A percentile compares a stretch with the other conserved stretches of the same genome.
Conservation (phyloP, 2,329 filamentous ascomycete genomes). For the Byssoonygena ceratinophila region DNA sequence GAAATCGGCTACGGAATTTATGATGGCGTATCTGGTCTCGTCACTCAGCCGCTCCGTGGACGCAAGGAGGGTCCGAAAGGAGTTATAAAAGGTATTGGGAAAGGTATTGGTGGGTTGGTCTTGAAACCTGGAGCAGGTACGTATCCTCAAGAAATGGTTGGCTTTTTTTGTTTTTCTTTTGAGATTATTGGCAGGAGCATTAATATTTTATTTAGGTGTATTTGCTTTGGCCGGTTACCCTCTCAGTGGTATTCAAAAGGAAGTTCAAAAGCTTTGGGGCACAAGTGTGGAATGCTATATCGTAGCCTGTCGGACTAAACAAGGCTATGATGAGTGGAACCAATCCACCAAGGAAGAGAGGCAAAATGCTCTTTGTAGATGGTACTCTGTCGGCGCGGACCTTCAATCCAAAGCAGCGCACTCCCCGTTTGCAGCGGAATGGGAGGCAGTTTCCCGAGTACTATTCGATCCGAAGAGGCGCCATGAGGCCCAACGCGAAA, state of each 20-base stretch:
- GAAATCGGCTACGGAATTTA: conserved; percentile 68
- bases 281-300: conserved; percentile 69
- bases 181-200: too few species aligned
- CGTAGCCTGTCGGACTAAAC: conserved; percentile 61
- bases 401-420: conserved; percentile 47
- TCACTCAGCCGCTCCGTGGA: conserved; percentile 65
- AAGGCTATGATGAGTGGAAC: conserved; percentile 59
- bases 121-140: conserved; percentile 70
- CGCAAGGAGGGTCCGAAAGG: conserved; percentile 56
- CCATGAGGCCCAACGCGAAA: conserved; percentile 5
- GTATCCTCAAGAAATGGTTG: conserved; percentile 24
- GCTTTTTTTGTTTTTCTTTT: too few species aligned
- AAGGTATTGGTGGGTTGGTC: conserved; percentile 69
- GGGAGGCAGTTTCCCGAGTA: conserved; percentile 23
- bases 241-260: conserved; percentile 70
- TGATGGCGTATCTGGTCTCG: conserved; percentile 69
- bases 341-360: conserved; percentile 49
- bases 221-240: conserved; percentile 69
- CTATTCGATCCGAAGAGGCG: conserved; percentile 14
- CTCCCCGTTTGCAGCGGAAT: conserved; percentile 37
- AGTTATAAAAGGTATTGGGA: conserved; percentile 67
- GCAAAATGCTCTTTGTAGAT: conserved; percentile 53
- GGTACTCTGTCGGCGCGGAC: conserved; percentile 52
- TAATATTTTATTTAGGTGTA: too few species aligned
- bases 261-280: conserved; percentile 60